Base-by-base conservation (phyloP, 371 early-diverging fungal species). In the Mortierella sp. region DNA sequence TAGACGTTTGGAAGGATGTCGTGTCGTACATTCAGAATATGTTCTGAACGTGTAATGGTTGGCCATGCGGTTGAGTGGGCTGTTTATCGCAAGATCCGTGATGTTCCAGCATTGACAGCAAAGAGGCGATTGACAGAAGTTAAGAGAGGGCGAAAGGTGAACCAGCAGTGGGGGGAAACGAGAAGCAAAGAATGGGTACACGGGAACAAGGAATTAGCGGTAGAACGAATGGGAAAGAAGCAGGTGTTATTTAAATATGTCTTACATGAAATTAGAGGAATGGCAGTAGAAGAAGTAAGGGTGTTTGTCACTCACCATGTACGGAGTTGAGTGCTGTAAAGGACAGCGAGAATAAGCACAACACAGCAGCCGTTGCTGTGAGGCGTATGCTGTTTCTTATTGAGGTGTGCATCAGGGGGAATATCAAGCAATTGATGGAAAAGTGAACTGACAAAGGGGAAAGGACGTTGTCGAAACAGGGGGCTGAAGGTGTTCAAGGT, bases 11-110 rank as follows among this genome's bases (percentile, higher is more conserved):
- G 73, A 9, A 81, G 71, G 52, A 81, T 66, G 18, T 81, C 83
- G 43, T 81, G 83, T 35, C 64, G 83, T 35, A 81, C 18, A 43
- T 61, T 52, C n/a, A 66, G 60, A 60, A 81, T 72, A 35, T 73
- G 69, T 49, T 81, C 83, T 22, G 83, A 66, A 32, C 63, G 73
- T 12, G 77, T 67, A 61, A 81, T 72, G 20, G 73, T 64, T 20
- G 83, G 77, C 66, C 67, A 63, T 54, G 72, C 63, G 9, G 73
- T 66, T 1, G 83, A 76, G 70, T 76, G 77, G 30, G 83, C 83
- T 81, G 62, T 54, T 62, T 45, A 54, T 45, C 32, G 58, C 26
- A 55, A 55, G 4, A 30, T 30, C 4, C 10, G 12, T 0, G 11
- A 52, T 52, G 45, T 45, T 45, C 12, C 45, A 52, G 11, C 47